Evolutionary conservation across 2,329 filamentous ascomycete genomes (phyloP).

Genomic region (Claviceps fusiformis): DNA sequence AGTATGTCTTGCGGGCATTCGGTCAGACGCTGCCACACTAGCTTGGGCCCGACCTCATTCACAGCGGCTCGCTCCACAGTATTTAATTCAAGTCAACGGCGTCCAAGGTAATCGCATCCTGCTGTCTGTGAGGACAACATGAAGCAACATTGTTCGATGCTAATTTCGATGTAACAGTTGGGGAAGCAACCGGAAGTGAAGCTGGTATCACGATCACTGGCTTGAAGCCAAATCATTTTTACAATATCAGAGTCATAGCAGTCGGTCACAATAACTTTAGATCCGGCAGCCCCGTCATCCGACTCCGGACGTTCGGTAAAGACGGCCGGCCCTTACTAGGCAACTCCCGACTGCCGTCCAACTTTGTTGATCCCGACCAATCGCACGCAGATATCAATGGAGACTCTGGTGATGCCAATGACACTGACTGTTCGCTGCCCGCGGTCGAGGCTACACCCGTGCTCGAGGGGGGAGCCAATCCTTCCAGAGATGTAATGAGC

Average conservation of each 20-base stretch:
- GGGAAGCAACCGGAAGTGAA: slow-evolving; percentile 51
- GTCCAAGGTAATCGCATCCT: slow-evolving; percentile 55
- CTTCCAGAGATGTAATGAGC: slow-evolving; percentile 51
- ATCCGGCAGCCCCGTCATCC: slow-evolving; percentile 72
- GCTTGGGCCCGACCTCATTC: slow-evolving; percentile 71
- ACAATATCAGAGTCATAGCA: slow-evolving; percentile 85
- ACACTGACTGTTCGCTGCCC: slow-evolving; percentile 36
- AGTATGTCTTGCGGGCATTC: slow-evolving; percentile 82
- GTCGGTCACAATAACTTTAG: slow-evolving; percentile 88
- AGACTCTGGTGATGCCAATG: slow-evolving; percentile 31
- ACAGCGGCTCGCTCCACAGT: slow-evolving; percentile 62
- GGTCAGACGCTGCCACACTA: slow-evolving; percentile 71
- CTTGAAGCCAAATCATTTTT: slow-evolving; percentile 74
- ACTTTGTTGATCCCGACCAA: slow-evolving; percentile 39
- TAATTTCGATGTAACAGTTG: slow-evolving; percentile 40
- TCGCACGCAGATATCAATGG: slow-evolving; percentile 26
- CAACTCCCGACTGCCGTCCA: slow-evolving; percentile 41
- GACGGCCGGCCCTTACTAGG: slow-evolving; percentile 50
- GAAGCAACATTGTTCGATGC: neutral
- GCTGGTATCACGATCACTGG: slow-evolving; percentile 74
- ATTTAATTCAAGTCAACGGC: slow-evolving; percentile 87
- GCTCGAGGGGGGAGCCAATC: slow-evolving; percentile 44
- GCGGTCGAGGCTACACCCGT: slow-evolving; percentile 48
- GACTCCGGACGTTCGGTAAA: slow-evolving; percentile 61
- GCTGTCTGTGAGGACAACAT: neutral